Evolutionary conservation across 2,329 filamentous ascomycete species (phyloP).

Genomic region (Arthrobotrys megalospora): DNA sequence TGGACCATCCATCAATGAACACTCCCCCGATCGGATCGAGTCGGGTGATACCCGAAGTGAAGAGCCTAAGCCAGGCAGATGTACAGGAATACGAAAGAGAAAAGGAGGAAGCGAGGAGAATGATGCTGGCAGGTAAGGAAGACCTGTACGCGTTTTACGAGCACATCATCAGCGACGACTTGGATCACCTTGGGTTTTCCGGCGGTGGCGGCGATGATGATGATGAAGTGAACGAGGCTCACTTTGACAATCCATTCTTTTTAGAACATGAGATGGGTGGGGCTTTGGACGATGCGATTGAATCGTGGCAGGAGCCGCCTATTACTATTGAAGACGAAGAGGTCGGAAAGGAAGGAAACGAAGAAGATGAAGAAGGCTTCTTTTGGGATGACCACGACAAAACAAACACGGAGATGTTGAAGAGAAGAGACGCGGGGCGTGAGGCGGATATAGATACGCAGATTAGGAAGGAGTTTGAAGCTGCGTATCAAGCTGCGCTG

Average conservation of each 20-base stretch:
- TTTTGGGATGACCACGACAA: constrained; percentile 25
- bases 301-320: constrained; percentile 29
- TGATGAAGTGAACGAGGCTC: constrained; percentile 42
- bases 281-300: constrained; percentile 36
- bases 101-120: constrained; percentile 24
- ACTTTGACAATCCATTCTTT: constrained; percentile 40
- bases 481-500: constrained; percentile 3
- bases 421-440: constrained; percentile 4
- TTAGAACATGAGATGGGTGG: constrained; percentile 49
- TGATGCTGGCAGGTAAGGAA: constrained; percentile 52
- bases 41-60: constrained; percentile 7
- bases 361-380: constrained; percentile 25
- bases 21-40: constrained; percentile 9
- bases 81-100: constrained; percentile 5
- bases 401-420: constrained; percentile 16
- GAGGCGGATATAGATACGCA: constrained; percentile 20
- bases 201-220: constrained; percentile 22
- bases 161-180: constrained; percentile 48
- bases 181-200: constrained; percentile 33
- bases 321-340: constrained; percentile 1
- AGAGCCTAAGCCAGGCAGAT: constrained; percentile 22
- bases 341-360: neutral
- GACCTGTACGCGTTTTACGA: constrained; percentile 58
- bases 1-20: constrained; percentile 10
- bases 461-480: constrained; percentile 1